Base-by-base conservation (phyloP, 441 rosid species). In the Erodium moschatum region DNA sequence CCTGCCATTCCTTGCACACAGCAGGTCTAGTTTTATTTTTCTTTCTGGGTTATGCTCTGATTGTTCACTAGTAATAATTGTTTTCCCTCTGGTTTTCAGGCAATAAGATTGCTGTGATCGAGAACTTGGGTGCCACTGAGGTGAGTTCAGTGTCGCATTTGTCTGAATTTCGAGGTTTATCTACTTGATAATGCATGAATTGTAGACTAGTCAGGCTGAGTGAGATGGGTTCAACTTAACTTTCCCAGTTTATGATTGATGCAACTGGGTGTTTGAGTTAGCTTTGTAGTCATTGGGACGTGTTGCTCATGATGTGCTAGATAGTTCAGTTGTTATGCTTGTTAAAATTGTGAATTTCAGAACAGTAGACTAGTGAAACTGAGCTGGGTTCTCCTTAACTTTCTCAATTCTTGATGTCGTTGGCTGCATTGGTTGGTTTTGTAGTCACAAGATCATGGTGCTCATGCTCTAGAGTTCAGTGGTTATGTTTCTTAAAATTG, bases 61-160 rank as follows among this genome's bases (percentile, higher is more conserved):
- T 48, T 67, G 21, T 69, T 54, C 62, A 21, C 46, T 35, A 67
- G 0, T 33, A 33, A 33, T 24, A 58, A 58, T 16, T 5, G 58
- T 12, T 60, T 67, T 35, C 6, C 67, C 18, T 27, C 44, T 16
- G 38, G 13, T 10, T 63, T 79, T 70, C 80, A 89, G 98, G 91
- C 65, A 88, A 91, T 78, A 94, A 94, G 83, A 91, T 91, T 76
- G 87, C 99, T 74, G 99, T 89, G 50, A 89, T 94, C 66, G 99
- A 89, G 75, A 94, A 91, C 80, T 70, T 94, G 87, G 99, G 97
- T 58, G 97, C 96, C 76, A 91, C 97, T 52, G 97, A 91, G 97
- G 97, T 91, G 71, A 42, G 77, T 75, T 44, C 62, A 1, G 58
- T 50, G 19, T 50, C 19, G 19, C 58, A 50, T 8, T 50, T 50